A percentile compares a stretch with the other conserved stretches of the same genome.
Conservation (phyloP, 495 filamentous ascomycete species). For the Penicillium chermesinum region DNA sequence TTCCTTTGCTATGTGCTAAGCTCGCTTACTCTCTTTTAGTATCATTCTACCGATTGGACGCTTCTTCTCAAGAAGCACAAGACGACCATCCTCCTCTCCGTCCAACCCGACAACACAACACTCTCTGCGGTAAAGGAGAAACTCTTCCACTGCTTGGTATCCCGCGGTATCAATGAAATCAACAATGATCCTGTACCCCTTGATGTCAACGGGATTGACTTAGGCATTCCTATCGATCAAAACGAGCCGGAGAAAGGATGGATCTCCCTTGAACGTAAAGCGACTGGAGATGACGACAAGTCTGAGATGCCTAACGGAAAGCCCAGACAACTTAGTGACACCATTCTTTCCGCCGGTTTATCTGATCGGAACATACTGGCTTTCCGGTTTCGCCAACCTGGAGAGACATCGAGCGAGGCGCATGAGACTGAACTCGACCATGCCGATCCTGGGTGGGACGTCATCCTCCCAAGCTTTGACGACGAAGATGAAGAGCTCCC, state of each 20-base stretch:
- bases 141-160: conserved; percentile 52
- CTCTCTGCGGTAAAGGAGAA: conserved; percentile 58
- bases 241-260: conserved; percentile 56
- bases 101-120: conserved; percentile 52
- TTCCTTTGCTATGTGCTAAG: no score
- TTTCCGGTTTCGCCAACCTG: conserved; percentile 54
- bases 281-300: conserved; percentile 15
- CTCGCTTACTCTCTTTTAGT: no score
- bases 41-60: conserved; percentile 51
- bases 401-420: conserved; percentile 14
- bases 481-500: conserved; percentile 40
- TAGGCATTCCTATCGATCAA: conserved; percentile 50
- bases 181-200: conserved; percentile 45
- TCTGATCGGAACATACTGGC: conserved; percentile 59
- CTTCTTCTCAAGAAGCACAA: conserved; percentile 75
- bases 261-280: conserved; percentile 37
- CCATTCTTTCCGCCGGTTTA: conserved; percentile 45
- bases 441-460: conserved; percentile 59
- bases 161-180: conserved; percentile 37
- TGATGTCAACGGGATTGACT: conserved; percentile 43
- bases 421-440: conserved; percentile 36
- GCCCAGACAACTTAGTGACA: conserved; percentile 30
- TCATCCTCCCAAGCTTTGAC: conserved; percentile 57
- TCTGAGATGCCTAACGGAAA: conserved; percentile 34
- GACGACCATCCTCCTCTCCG: conserved; percentile 70